Percentiles rank a stretch among this genome's conserved stretches.
phyloP scores from a whole-genome alignment of 2,329 filamentous ascomycete species.

The Gaeumannomyces sp. region DNA sequence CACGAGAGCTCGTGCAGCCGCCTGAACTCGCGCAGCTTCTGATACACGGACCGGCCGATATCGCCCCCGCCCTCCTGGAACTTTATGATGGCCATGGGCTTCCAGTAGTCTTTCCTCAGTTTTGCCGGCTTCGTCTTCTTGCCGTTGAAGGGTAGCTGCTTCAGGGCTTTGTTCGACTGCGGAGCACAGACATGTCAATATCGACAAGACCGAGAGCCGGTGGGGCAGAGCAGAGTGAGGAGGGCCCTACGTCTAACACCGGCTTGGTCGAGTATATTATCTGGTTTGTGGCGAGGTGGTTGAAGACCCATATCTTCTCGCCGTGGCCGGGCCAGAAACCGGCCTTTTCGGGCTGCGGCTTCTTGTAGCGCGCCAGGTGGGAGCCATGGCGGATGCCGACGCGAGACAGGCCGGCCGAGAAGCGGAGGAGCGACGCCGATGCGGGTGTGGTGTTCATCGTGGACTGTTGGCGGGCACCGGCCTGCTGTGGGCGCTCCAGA shows the following conservation, averaged over 20 bases:
- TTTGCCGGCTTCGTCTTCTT: slow-evolving; percentile 60
- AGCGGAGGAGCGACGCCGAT: slow-evolving; percentile 22
- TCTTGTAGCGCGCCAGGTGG: slow-evolving; percentile 17
- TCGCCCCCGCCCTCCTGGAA: slow-evolving; percentile 46
- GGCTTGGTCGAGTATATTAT: slow-evolving; percentile 46
- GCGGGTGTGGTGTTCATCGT: slow-evolving; percentile 15
- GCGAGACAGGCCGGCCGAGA: slow-evolving; percentile 34
- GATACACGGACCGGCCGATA: slow-evolving; percentile 53
- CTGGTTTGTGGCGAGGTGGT: slow-evolving; percentile 43
- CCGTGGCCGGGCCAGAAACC: slow-evolving; percentile 37
- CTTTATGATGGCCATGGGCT: slow-evolving; percentile 51
- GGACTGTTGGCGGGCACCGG: slow-evolving; percentile 3
- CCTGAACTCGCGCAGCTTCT: slow-evolving; percentile 59
- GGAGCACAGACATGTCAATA: not conserved
- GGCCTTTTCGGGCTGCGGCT: slow-evolving; percentile 19
- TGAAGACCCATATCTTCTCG: slow-evolving; percentile 52
- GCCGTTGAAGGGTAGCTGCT: slow-evolving; percentile 53
- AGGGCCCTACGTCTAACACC: slow-evolving; percentile 35
- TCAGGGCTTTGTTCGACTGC: slow-evolving; percentile 23
- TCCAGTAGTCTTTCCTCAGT: slow-evolving; percentile 63
- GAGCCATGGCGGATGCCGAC: slow-evolving; percentile 35
- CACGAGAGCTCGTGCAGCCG: slow-evolving; percentile 57
- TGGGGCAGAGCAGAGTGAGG: too few species aligned
- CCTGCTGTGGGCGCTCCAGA: not conserved
- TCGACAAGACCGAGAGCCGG: not conserved